Evolutionary conservation across 345 rosid species (phyloP).

Genomic region (Kernera saxatilis): DNA sequence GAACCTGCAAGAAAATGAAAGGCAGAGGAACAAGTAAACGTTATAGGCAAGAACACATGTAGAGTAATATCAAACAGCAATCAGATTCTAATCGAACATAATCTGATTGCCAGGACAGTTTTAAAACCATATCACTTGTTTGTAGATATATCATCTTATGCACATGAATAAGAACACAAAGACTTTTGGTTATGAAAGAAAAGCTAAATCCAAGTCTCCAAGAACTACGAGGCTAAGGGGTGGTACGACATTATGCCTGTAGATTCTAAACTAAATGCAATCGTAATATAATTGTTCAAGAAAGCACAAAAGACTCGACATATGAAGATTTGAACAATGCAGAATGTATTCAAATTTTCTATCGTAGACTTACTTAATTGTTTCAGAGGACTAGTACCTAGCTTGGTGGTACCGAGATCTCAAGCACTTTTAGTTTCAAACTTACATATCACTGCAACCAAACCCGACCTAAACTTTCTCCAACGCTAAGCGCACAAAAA

Average conservation of each 20-base stretch:
- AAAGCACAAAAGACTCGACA: not conserved
- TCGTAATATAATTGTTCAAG: not conserved
- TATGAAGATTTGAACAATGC: not conserved
- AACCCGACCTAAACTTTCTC: not conserved
- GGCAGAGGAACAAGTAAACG: not conserved
- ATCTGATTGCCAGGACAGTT: not conserved
- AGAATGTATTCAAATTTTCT: not conserved
- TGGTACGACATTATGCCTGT: not conserved
- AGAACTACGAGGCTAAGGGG: not conserved
- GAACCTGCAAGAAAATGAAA: conserved; percentile 50
- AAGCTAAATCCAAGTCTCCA: not conserved
- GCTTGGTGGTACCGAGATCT: not conserved
- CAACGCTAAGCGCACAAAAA: not conserved
- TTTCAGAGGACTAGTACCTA: not conserved
- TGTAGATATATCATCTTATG: not conserved
- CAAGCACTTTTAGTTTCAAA: not conserved
- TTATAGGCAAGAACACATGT: not conserved
- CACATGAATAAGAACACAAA: not conserved
- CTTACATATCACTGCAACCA: not conserved
- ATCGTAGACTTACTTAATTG: not conserved
- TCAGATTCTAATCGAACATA: not conserved
- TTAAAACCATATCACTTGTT: not conserved
- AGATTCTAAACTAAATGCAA: not conserved
- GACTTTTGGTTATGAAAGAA: not conserved
- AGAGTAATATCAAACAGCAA: not conserved